Percentiles rank a stretch among this genome's conserved stretches.
phyloP scores from a whole-genome alignment of 2,329 filamentous ascomycete species.

The Aureobasidium zeae region DNA sequence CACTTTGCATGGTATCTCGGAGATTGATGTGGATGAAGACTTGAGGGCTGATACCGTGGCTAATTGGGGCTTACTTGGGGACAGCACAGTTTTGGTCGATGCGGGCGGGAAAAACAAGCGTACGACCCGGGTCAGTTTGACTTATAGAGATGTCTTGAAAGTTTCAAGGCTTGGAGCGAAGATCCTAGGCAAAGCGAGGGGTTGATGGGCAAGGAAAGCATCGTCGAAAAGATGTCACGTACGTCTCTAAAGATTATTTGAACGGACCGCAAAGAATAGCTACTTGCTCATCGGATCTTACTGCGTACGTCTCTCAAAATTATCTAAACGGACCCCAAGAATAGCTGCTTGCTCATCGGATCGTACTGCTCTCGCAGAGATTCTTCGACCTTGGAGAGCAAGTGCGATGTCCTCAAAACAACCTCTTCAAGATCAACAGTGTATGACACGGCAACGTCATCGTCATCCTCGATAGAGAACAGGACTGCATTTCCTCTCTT shows the following conservation, averaged over 20 bases:
- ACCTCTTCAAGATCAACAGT: constrained; percentile 65
- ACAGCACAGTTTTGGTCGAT: constrained; percentile 31
- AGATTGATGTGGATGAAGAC: constrained; percentile 54
- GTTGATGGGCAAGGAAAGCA: constrained; percentile 1
- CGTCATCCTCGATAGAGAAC: constrained; percentile 52
- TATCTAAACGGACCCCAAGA: constrained; percentile 1
- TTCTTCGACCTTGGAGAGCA: constrained; percentile 58
- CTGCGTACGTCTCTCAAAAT: not conserved
- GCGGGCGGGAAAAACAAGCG: constrained; percentile 49
- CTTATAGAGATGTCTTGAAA: constrained; percentile 78
- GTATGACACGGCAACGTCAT: constrained; percentile 61
- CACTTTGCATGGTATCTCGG: constrained; percentile 65
- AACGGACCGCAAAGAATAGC: not conserved
- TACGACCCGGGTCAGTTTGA: constrained; percentile 59
- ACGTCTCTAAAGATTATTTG: not conserved
- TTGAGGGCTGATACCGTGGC: constrained; percentile 49
- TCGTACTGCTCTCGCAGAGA: constrained; percentile 6
- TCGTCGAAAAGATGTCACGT: not conserved
- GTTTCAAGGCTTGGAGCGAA: constrained; percentile 65
- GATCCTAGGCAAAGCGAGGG: constrained; percentile 42
- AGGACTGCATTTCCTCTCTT: constrained; percentile 45
- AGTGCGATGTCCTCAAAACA: constrained; percentile 52
- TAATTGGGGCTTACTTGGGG: constrained; percentile 62
- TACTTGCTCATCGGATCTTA: not conserved
- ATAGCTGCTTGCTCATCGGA: constrained; percentile 4